Conservation (phyloP, 2,329 filamentous ascomycete species). For the Pseudogymnoascus verrucosus region DNA sequence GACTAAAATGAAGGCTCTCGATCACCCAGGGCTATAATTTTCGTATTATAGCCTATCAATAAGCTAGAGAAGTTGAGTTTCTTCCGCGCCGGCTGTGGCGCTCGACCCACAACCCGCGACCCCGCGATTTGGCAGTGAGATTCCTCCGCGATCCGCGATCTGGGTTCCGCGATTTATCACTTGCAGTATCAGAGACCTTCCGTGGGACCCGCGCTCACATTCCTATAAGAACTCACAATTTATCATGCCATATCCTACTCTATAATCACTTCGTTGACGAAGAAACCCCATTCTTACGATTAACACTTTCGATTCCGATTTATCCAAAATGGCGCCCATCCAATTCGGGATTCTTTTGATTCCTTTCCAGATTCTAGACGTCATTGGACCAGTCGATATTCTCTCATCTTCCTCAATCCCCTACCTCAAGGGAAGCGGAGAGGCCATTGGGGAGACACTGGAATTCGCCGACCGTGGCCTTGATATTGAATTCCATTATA, state of each 20-base stretch:
- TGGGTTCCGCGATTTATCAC: background rate
- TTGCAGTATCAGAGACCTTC: background rate
- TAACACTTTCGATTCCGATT: background rate
- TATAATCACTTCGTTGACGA: background rate
- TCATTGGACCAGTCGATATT: conserved; percentile 22
- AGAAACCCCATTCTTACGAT: background rate
- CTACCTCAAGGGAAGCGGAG: background rate
- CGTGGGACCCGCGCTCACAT: background rate
- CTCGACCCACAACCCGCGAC: background rate
- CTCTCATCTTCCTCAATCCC: conserved; percentile 11
- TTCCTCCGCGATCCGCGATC: background rate
- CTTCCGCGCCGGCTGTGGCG: background rate
- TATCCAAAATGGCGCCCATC: conserved; percentile 19
- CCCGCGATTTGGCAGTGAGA: background rate
- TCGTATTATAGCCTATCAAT: background rate
- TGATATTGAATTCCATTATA: conserved; percentile 30
- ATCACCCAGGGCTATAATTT: background rate
- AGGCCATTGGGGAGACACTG: background rate
- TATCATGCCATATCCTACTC: background rate
- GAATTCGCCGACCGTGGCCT: conserved; percentile 18
- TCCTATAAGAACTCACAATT: background rate
- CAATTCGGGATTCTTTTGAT: conserved; percentile 23
- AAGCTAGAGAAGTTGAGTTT: background rate
- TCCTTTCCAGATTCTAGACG: conserved; percentile 22
- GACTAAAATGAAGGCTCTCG: background rate